These are phyloP conservation scores for Leccinum subrobustum DNA, from an alignment of 1,284 basidiomycete species.

Conservation along the genomic window DNA sequence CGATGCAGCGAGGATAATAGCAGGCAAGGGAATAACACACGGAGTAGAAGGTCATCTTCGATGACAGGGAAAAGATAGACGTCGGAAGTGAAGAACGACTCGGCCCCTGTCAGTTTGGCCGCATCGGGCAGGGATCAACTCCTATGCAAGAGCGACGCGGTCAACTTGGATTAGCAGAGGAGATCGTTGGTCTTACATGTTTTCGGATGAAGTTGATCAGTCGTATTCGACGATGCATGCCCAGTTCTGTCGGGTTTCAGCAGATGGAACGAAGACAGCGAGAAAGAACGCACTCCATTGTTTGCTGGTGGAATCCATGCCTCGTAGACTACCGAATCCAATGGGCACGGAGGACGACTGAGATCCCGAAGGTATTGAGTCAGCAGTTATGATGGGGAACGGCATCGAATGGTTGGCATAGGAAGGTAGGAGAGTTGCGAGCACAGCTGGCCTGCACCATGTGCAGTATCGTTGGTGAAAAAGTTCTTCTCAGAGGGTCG, in stretches of 20 bases:
- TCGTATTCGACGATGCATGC: conserved; percentile 72
- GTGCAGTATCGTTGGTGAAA: no score
- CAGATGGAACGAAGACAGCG: background rate
- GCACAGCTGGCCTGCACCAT: no score
- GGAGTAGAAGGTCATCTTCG: conserved; percentile 85
- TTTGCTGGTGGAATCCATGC: conserved; percentile 39
- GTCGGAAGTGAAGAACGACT: conserved; percentile 70
- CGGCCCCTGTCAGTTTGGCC: conserved; percentile 49
- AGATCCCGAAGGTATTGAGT: no score
- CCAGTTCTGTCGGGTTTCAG: conserved; percentile 41
- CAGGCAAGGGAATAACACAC: conserved; percentile 45
- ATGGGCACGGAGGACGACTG: no score
- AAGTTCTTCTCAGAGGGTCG: no score
- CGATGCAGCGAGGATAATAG: background rate
- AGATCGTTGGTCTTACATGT: conserved; percentile 43
- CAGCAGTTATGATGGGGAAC: no score
- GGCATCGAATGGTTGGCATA: no score
- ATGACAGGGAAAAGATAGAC: conserved; percentile 77
- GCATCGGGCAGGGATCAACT: conserved; percentile 46
- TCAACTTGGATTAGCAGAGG: conserved; percentile 1
- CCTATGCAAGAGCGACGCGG: conserved; percentile 38
- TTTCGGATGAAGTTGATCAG: conserved; percentile 87
- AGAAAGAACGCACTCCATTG: conserved; percentile 48
- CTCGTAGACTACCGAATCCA: no score
- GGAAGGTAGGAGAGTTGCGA: no score